Conservation (phyloP, 441 rosid genomes). For the Jatropha podagrica region DNA sequence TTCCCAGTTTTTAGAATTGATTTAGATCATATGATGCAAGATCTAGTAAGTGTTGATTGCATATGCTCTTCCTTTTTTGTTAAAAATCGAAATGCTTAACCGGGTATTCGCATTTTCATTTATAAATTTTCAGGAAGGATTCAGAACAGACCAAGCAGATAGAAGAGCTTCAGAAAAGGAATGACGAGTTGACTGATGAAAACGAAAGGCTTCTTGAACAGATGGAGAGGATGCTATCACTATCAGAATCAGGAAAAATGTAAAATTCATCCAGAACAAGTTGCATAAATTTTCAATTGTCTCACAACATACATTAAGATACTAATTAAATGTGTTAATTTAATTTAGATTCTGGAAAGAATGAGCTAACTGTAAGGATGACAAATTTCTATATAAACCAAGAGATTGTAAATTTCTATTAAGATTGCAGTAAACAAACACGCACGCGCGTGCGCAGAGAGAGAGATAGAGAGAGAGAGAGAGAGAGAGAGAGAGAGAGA, state of each 20-base stretch:
- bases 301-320: not conserved
- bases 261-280: constrained; percentile 11
- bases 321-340: too few species aligned
- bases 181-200: constrained; percentile 56
- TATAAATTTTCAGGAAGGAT: constrained; percentile 53
- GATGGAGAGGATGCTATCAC: constrained; percentile 53
- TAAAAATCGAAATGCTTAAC: too few species aligned
- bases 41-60: not conserved
- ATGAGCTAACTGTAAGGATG: not conserved
- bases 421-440: too few species aligned
- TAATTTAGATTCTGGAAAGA: too few species aligned
- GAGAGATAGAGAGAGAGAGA: too few species aligned
- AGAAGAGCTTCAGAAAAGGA: constrained; percentile 70
- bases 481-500: too few species aligned
- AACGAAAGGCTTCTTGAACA: constrained; percentile 72
- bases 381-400: not conserved
- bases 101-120: not conserved
- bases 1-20: too few species aligned
- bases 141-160: constrained; percentile 78
- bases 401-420: not conserved
- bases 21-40: too few species aligned
- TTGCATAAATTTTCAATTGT: not conserved
- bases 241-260: constrained; percentile 41
- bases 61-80: too few species aligned
- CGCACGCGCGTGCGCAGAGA: not conserved